phyloP scores from a whole-genome alignment of 345 rosid genomes.

The Boechera stricta region DNA sequence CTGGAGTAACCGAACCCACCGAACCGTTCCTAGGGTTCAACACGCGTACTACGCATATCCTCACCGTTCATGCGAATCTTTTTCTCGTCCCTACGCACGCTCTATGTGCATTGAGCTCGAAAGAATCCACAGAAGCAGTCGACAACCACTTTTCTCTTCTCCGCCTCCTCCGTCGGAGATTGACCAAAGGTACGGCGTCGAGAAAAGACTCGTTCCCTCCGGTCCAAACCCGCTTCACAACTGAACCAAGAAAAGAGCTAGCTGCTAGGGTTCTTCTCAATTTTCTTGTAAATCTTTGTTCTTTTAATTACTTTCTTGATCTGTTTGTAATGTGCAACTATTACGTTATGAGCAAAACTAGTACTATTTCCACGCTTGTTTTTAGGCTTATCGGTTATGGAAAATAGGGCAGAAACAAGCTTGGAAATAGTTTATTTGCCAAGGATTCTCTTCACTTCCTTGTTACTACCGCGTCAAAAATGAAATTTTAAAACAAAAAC shows the following conservation, averaged over 20 bases:
- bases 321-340: conserved; percentile 18
- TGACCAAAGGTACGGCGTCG: conserved; percentile 76
- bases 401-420: conserved; percentile 31
- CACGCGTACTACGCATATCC: conserved; percentile 42
- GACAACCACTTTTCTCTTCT: conserved; percentile 28
- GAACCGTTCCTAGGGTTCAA: conserved; percentile 9
- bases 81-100: conserved; percentile 46
- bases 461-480: not conserved
- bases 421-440: conserved; percentile 34
- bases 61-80: conserved; percentile 46
- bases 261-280: conserved; percentile 5
- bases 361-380: conserved; percentile 43
- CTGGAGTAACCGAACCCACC: conserved; percentile 16
- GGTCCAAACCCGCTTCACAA: conserved; percentile 97
- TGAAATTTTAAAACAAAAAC: not conserved
- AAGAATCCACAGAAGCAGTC: conserved; percentile 44
- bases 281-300: conserved; percentile 32
- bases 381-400: conserved; percentile 18
- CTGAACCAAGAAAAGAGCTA: conserved; percentile 28
- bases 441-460: not conserved
- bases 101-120: conserved; percentile 48
- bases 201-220: conserved; percentile 89
- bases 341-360: conserved; percentile 4
- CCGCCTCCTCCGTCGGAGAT: conserved; percentile 54
- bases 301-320: conserved; percentile 26